phyloP scores from a whole-genome alignment of 805 yeast species.

The Sungouiozyma intestinalis region DNA sequence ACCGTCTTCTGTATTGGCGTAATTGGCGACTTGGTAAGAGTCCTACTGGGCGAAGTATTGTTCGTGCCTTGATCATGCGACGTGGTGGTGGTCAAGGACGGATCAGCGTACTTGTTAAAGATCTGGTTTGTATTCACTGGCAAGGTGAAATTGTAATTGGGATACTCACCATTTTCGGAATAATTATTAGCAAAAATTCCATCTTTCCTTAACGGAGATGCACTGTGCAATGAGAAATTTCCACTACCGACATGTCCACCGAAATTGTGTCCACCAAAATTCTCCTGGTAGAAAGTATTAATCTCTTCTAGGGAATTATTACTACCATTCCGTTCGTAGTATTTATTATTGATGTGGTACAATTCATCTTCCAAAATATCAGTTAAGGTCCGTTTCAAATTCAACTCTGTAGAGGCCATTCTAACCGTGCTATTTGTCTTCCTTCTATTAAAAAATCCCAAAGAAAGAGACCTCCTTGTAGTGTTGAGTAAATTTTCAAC shows the following conservation, averaged over 20 bases:
- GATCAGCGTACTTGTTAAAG: conserved; percentile 28
- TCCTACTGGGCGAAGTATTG: conserved; percentile 1
- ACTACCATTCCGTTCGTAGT: conserved; percentile 1
- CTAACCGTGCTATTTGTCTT: neutral
- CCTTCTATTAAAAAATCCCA: too few relatives aligned
- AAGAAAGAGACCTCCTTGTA: too few relatives aligned
- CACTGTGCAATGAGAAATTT: neutral
- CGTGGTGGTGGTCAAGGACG: conserved; percentile 25
- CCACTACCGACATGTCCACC: neutral
- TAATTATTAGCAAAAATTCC: conserved; percentile 1
- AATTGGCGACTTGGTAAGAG: conserved; percentile 1
- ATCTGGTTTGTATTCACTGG: conserved; percentile 3
- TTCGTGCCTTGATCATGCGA: too few relatives aligned
- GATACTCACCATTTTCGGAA: conserved; percentile 6
- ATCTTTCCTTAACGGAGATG: neutral
- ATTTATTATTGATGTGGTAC: conserved; percentile 12
- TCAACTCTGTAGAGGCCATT: conserved; percentile 14
- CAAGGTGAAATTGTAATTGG: neutral
- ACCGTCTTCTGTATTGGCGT: conserved; percentile 17
- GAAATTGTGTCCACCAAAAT: neutral
- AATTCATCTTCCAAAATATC: conserved; percentile 28
- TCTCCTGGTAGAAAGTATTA: neutral
- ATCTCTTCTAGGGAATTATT: conserved; percentile 2
- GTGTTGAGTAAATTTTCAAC: too few relatives aligned
- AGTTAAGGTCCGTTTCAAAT: conserved; percentile 24